phyloP scores from a whole-genome alignment of 2,329 filamentous ascomycete species.

The Pseudocercospora pini-densiflorae region DNA sequence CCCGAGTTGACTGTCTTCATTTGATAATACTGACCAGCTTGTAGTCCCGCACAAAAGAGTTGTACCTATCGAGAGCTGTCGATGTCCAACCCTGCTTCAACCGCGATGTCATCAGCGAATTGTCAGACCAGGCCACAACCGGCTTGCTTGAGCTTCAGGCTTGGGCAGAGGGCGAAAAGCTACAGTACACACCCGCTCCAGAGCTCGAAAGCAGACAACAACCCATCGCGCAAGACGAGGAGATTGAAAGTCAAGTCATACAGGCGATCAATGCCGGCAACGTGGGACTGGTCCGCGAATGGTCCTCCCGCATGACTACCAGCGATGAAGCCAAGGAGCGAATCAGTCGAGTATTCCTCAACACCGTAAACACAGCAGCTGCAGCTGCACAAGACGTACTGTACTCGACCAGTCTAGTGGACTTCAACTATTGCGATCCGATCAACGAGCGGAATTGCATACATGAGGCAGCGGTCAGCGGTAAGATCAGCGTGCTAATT shows the following conservation, averaged over 20 bases:
- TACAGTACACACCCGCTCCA: conserved; percentile 62
- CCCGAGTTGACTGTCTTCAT: conserved; percentile 20
- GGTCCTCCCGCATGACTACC: conserved; percentile 71
- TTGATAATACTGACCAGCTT: conserved; percentile 31
- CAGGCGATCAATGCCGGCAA: conserved; percentile 87
- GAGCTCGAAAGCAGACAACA: conserved; percentile 42
- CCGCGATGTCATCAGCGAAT: conserved; percentile 90
- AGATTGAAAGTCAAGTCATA: conserved; percentile 84
- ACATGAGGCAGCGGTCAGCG: conserved; percentile 95
- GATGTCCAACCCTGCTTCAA: conserved; percentile 99
- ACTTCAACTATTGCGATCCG: conserved; percentile 92
- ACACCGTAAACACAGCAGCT: conserved; percentile 84
- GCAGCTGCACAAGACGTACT: conserved; percentile 75
- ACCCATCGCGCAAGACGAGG: conserved; percentile 74
- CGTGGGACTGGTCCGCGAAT: conserved; percentile 74
- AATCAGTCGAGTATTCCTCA: conserved; percentile 86
- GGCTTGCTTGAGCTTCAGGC: conserved; percentile 92
- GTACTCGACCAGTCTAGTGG: conserved; percentile 78
- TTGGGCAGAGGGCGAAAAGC: conserved; percentile 95
- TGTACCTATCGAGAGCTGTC: conserved; percentile 93
- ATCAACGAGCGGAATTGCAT: conserved; percentile 97
- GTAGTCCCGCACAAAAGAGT: conserved; percentile 92
- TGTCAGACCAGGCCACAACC: conserved; percentile 97
- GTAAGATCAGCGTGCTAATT: conserved; percentile 76
- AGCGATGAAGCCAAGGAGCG: conserved; percentile 70